A percentile compares a stretch with the other conserved stretches of the same genome.
These are phyloP conservation scores for Verticillium tricorpus DNA, from an alignment of 2,329 filamentous ascomycete species.

Conservation along the genomic window DNA sequence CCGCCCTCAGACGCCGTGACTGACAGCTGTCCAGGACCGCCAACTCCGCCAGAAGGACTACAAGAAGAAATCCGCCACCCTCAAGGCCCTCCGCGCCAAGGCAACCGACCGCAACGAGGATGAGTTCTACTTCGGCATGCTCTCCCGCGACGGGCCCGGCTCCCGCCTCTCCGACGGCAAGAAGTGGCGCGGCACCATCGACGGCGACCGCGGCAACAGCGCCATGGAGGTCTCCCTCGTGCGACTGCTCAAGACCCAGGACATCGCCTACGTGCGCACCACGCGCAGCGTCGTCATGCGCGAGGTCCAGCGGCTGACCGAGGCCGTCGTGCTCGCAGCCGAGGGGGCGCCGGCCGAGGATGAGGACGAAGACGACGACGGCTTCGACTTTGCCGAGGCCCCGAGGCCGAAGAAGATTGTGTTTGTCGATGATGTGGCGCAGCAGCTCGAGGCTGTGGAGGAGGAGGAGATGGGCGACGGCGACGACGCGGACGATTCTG, in stretches of 20 bases:
- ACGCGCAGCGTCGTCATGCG: conserved; percentile 56
- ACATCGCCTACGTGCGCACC: conserved; percentile 60
- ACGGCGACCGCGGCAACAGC: conserved; percentile 54
- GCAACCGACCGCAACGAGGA: conserved; percentile 64
- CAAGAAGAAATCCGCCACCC: conserved; percentile 58
- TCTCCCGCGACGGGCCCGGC: conserved; percentile 54
- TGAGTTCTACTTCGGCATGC: conserved; percentile 71
- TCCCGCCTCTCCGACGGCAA: conserved; percentile 43
- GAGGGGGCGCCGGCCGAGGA: conserved; percentile 29
- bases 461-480: conserved; percentile 21
- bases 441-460: conserved; percentile 24
- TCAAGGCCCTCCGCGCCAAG: conserved; percentile 57
- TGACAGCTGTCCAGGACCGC: conserved; percentile 45
- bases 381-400: conserved; percentile 21
- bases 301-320: conserved; percentile 51
- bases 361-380: conserved; percentile 26
- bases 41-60: conserved; percentile 61
- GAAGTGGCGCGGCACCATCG: conserved; percentile 49
- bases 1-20: neutral
- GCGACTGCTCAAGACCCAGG: conserved; percentile 64
- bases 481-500: conserved; percentile 10
- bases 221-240: conserved; percentile 53
- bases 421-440: conserved; percentile 39
- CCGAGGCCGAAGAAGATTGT: conserved; percentile 44
- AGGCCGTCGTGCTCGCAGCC: conserved; percentile 44